phyloP scores from a whole-genome alignment of 2,329 filamentous ascomycete genomes.

The Stagonosporopsis chrysanthemi region DNA sequence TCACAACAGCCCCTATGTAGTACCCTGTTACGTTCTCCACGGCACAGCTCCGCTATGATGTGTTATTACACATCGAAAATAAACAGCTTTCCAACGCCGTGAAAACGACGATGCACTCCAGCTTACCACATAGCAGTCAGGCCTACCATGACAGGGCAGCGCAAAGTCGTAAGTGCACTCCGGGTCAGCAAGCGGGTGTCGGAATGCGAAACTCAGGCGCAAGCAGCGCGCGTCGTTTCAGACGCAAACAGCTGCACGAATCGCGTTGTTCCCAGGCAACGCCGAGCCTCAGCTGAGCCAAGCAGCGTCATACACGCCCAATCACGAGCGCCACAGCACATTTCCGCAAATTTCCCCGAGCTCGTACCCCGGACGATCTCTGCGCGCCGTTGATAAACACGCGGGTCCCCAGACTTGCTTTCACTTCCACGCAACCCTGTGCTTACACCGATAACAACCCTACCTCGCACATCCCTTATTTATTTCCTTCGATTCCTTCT shows the following conservation, averaged over 20 bases:
- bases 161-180: neutral
- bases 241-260: constrained; percentile 3
- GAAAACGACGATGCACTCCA: too few relatives aligned
- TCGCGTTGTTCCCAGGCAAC: constrained; percentile 4
- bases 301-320: constrained; percentile 9
- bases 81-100: too few relatives aligned
- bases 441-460: neutral
- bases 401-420: constrained; percentile 13
- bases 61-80: neutral
- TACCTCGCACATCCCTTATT: neutral
- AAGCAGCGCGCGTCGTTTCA: constrained; percentile 7
- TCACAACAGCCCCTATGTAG: neutral
- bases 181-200: constrained; percentile 3
- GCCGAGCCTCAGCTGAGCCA: constrained; percentile 14
- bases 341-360: constrained; percentile 12
- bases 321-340: neutral
- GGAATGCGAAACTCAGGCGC: constrained; percentile 5
- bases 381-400: constrained; percentile 16
- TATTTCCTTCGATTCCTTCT: neutral
- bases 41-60: neutral
- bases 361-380: constrained; percentile 6
- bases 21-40: neutral
- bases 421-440: constrained; percentile 1
- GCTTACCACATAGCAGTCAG: neutral
- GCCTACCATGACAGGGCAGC: neutral